Percentiles rank a stretch among this genome's conserved stretches.
These are phyloP conservation scores for Yamadazyma olivae DNA, from an alignment of 805 yeast species.

Conservation along the genomic window DNA sequence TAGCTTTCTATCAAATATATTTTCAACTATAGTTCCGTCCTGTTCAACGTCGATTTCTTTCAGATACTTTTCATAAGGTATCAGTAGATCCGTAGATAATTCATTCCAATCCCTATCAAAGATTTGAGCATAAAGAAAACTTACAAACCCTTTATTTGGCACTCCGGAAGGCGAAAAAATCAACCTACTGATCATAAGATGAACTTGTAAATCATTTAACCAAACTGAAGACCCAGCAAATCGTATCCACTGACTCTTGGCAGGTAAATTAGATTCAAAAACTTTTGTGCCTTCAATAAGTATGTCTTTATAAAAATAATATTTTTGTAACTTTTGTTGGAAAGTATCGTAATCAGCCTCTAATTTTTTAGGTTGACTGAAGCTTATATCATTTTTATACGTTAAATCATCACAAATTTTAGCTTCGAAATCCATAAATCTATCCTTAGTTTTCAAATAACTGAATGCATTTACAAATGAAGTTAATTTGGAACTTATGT, in stretches of 20 bases:
- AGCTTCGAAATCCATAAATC: slow-evolving; percentile 11
- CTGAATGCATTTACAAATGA: no score
- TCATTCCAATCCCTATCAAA: slow-evolving; percentile 21
- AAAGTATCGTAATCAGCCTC: slow-evolving; percentile 16
- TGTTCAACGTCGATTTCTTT: slow-evolving; percentile 11
- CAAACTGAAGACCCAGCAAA: slow-evolving; percentile 32
- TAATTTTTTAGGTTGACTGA: slow-evolving; percentile 14
- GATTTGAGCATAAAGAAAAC: slow-evolving; percentile 21
- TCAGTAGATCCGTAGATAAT: slow-evolving; percentile 19
- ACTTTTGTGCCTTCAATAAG: slow-evolving; percentile 13
- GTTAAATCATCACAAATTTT: slow-evolving; percentile 14
- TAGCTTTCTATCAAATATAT: slow-evolving; percentile 8
- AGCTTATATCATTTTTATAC: slow-evolving; percentile 11
- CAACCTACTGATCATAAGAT: slow-evolving; percentile 28
- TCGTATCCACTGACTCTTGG: slow-evolving; percentile 25
- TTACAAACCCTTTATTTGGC: slow-evolving; percentile 23
- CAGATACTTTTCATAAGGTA: slow-evolving; percentile 16
- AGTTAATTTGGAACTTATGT: no score
- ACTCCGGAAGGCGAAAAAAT: slow-evolving; percentile 21
- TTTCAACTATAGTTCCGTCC: slow-evolving; percentile 15
- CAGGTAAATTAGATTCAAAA: slow-evolving; percentile 20
- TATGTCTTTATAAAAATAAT: slow-evolving; percentile 12
- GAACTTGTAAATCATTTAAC: slow-evolving; percentile 29
- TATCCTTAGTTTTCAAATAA: no score
- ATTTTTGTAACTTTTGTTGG: no score